Conservation (phyloP, 2,329 filamentous ascomycete species). For the Arthrinium phaeospermum region DNA sequence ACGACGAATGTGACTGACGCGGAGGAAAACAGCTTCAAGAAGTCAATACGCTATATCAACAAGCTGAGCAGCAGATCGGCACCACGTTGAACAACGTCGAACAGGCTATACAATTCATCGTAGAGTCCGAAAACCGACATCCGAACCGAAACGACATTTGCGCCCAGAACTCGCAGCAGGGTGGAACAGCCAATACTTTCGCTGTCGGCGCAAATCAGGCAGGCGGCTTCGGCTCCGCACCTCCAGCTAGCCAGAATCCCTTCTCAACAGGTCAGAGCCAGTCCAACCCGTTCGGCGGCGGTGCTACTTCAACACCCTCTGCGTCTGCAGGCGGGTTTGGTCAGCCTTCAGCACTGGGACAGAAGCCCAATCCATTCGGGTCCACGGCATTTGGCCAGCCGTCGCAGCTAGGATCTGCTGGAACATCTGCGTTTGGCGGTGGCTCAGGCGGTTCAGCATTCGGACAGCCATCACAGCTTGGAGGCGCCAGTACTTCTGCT, state of each 20-base stretch:
- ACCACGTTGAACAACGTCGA: slow-evolving; percentile 71
- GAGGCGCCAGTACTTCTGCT: slow-evolving; percentile 19
- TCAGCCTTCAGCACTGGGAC: slow-evolving; percentile 40
- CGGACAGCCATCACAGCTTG: slow-evolving; percentile 29
- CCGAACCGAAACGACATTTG: slow-evolving; percentile 76
- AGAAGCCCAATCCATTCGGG: slow-evolving; percentile 6
- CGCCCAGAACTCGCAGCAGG: slow-evolving; percentile 49
- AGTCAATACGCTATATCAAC: slow-evolving; percentile 65
- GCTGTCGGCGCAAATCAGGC: slow-evolving; percentile 39
- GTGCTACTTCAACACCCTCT: slow-evolving; percentile 22
- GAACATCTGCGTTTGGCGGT: slow-evolving; percentile 7
- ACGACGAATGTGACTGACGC: neutral
- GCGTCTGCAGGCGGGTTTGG: slow-evolving; percentile 33
- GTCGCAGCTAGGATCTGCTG: slow-evolving; percentile 39
- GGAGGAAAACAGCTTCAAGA: slow-evolving; percentile 44
- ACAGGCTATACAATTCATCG: slow-evolving; percentile 74
- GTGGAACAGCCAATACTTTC: slow-evolving; percentile 53
- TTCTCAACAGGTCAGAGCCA: slow-evolving; percentile 16
- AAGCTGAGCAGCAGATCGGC: slow-evolving; percentile 74
- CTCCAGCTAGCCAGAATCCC: slow-evolving; percentile 33
- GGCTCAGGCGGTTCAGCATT: slow-evolving; percentile 29
- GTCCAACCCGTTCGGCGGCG: slow-evolving; percentile 29
- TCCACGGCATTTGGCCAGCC: slow-evolving; percentile 39
- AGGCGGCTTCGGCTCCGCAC: slow-evolving; percentile 47
- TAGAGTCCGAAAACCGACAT: slow-evolving; percentile 70